A percentile compares a stretch with the other conserved stretches of the same genome.
These are phyloP conservation scores for Chlorophyllum brunneum DNA, from an alignment of 768 basidiomycete genomes.

Conservation along the genomic window DNA sequence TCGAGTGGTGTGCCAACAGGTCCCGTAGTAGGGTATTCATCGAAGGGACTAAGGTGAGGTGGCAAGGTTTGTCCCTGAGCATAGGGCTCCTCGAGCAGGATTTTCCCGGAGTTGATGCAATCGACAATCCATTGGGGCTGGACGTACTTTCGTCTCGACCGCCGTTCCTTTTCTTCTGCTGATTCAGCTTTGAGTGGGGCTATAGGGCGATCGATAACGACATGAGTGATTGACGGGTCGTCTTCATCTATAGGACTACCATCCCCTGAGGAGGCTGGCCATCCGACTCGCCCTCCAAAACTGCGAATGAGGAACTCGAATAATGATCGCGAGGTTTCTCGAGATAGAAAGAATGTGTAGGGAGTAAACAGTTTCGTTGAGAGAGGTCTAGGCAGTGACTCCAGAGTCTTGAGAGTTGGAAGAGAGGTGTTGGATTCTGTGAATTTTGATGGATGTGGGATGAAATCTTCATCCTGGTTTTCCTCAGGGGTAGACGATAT, in stretches of 20 bases:
- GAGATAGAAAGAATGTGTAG: slow-evolving; percentile 90
- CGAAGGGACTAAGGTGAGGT: slow-evolving; percentile 95
- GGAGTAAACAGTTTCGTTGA: slow-evolving; percentile 72
- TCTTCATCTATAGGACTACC: slow-evolving; percentile 77
- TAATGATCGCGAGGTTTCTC: slow-evolving; percentile 86
- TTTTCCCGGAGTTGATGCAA: slow-evolving; percentile 83
- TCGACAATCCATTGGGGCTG: slow-evolving; percentile 99
- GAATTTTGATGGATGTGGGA: slow-evolving; percentile 54
- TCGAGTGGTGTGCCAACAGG: slow-evolving; percentile 31
- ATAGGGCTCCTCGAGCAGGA: slow-evolving; percentile 84
- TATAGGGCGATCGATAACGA: slow-evolving; percentile 88
- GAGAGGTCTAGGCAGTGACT: slow-evolving; percentile 52
- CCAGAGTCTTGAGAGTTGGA: slow-evolving; percentile 66
- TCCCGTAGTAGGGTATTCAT: slow-evolving; percentile 60
- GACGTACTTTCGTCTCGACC: slow-evolving; percentile 75
- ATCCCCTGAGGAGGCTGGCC: slow-evolving; percentile 77
- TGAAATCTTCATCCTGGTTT: slow-evolving; percentile 57
- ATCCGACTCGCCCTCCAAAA: slow-evolving; percentile 90
- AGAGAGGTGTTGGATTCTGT: slow-evolving; percentile 43
- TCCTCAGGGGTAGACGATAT: slow-evolving; percentile 22
- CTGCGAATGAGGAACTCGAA: slow-evolving; percentile 94
- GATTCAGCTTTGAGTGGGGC: slow-evolving; percentile 44
- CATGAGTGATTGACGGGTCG: slow-evolving; percentile 88
- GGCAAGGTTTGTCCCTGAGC: slow-evolving; percentile 83
- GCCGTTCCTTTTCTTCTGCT: slow-evolving; percentile 54